phyloP scores from a whole-genome alignment of 2,329 filamentous ascomycete genomes.

The Ophiosphaerella korrae region DNA sequence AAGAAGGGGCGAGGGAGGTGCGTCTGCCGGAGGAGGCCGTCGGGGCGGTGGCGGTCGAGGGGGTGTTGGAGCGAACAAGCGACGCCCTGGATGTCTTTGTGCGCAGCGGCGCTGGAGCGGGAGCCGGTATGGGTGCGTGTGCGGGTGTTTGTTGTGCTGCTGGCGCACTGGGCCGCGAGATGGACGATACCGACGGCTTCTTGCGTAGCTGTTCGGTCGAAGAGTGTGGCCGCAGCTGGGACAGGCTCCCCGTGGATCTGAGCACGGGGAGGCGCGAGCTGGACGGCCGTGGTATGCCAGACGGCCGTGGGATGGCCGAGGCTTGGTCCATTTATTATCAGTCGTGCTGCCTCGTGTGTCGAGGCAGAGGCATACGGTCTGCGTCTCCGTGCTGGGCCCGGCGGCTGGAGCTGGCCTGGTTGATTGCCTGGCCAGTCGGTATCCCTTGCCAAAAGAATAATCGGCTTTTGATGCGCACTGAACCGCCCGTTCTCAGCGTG shows the following conservation, averaged over 20 bases:
- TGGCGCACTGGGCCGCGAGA: slow-evolving; percentile 17
- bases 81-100: slow-evolving; percentile 41
- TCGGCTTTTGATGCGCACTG: neutral
- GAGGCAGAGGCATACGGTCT: no score
- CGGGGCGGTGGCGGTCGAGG: slow-evolving; percentile 21
- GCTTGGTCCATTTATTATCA: slow-evolving; percentile 38
- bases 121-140: neutral
- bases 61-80: slow-evolving; percentile 29
- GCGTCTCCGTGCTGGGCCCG: no score
- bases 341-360: neutral
- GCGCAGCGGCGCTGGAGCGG: slow-evolving; percentile 28
- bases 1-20: slow-evolving; percentile 28
- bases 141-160: no score
- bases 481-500: slow-evolving; percentile 9
- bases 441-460: no score
- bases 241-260: slow-evolving; percentile 42
- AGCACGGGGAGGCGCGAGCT: slow-evolving; percentile 60
- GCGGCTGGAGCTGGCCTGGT: no score
- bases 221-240: slow-evolving; percentile 51
- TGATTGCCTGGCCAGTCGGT: no score
- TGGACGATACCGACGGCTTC: slow-evolving; percentile 36
- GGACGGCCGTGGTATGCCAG: slow-evolving; percentile 53
- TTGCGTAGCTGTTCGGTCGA: slow-evolving; percentile 51
- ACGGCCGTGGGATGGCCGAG: slow-evolving; percentile 36
- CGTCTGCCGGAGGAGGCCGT: slow-evolving; percentile 21